A percentile compares a stretch with the other conserved stretches of the same genome.
Conservation (phyloP, 2,329 filamentous ascomycete species). For the Pseudophaeomoniella oleicola region DNA sequence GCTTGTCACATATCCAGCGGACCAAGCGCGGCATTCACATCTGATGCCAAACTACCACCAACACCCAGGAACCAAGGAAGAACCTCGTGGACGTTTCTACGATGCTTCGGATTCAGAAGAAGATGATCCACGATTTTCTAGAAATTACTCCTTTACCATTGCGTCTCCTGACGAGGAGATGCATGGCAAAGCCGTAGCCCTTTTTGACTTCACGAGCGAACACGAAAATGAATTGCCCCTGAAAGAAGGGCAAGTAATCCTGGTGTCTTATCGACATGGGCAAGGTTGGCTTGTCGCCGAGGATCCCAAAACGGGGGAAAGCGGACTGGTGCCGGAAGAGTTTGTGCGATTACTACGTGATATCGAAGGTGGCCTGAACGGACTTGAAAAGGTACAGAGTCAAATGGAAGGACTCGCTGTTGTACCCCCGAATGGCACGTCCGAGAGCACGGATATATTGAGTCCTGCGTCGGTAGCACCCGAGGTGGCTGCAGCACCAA, state of each 20-base stretch:
- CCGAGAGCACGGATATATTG: slow-evolving; percentile 35
- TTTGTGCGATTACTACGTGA: slow-evolving; percentile 86
- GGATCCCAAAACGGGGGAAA: slow-evolving; percentile 86
- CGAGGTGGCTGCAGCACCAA: slow-evolving; percentile 1
- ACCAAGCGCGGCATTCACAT: slow-evolving; percentile 44
- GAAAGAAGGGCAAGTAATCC: slow-evolving; percentile 87
- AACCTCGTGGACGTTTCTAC: background rate
- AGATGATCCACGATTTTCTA: slow-evolving; percentile 57
- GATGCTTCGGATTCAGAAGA: slow-evolving; percentile 39
- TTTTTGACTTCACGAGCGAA: slow-evolving; percentile 89
- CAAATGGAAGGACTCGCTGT: no score
- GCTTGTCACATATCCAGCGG: slow-evolving; percentile 62
- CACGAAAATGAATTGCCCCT: slow-evolving; percentile 93
- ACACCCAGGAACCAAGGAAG: slow-evolving; percentile 4
- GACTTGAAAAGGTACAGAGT: slow-evolving; percentile 48
- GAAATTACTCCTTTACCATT: slow-evolving; percentile 89
- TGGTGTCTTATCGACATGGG: slow-evolving; percentile 89
- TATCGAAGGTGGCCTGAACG: slow-evolving; percentile 78
- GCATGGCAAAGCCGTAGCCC: slow-evolving; percentile 86
- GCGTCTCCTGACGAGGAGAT: slow-evolving; percentile 94
- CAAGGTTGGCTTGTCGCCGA: slow-evolving; percentile 96
- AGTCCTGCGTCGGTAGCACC: slow-evolving; percentile 34
- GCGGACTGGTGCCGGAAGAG: slow-evolving; percentile 87
- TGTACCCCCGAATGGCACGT: slow-evolving; percentile 22
- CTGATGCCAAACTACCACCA: slow-evolving; percentile 16